Conservation (phyloP, 805 yeast species). For the Cyberlindnera xishuangbannaensis region DNA sequence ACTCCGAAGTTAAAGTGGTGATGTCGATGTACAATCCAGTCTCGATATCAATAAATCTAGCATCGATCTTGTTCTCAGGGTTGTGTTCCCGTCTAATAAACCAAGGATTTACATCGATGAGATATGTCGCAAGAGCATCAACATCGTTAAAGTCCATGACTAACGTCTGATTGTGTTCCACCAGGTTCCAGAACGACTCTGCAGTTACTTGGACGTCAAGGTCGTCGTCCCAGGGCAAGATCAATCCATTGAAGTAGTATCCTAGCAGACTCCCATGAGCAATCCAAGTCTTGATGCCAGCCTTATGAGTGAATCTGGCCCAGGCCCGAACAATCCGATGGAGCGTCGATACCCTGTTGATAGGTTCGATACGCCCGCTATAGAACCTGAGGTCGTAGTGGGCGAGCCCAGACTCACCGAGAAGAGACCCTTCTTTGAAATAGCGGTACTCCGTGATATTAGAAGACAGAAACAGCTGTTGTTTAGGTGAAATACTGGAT, state of each 20-base stretch:
- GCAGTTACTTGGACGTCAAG: conserved; percentile 53
- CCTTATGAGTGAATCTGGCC: conserved; percentile 16
- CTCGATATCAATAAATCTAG: conserved; percentile 65
- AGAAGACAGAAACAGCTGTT: conserved; percentile 1
- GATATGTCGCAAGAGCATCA: conserved; percentile 45
- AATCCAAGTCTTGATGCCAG: conserved; percentile 37
- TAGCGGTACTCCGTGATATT: conserved; percentile 15
- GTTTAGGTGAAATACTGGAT: conserved; percentile 3
- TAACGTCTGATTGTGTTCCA: conserved; percentile 39
- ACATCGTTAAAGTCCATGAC: conserved; percentile 35
- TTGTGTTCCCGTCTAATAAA: conserved; percentile 48
- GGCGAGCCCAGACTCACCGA: conserved; percentile 16
- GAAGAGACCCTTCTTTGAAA: conserved; percentile 22
- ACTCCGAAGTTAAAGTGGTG: conserved; percentile 39
- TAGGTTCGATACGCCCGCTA: conserved; percentile 10
- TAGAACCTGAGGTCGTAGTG: conserved; percentile 24
- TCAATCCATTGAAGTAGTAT: conserved; percentile 54
- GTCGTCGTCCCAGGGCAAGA: conserved; percentile 58
- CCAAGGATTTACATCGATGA: conserved; percentile 38
- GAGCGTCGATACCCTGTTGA: conserved; percentile 19
- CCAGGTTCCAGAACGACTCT: conserved; percentile 35
- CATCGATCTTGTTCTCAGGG: conserved; percentile 63
- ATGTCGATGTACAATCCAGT: conserved; percentile 70
- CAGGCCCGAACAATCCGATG: conserved; percentile 23
- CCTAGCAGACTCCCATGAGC: conserved; percentile 54